These are phyloP conservation scores for Groenewaldozyma sp. DNA, from an alignment of 1,139 yeast genomes.

Conservation along the genomic window DNA sequence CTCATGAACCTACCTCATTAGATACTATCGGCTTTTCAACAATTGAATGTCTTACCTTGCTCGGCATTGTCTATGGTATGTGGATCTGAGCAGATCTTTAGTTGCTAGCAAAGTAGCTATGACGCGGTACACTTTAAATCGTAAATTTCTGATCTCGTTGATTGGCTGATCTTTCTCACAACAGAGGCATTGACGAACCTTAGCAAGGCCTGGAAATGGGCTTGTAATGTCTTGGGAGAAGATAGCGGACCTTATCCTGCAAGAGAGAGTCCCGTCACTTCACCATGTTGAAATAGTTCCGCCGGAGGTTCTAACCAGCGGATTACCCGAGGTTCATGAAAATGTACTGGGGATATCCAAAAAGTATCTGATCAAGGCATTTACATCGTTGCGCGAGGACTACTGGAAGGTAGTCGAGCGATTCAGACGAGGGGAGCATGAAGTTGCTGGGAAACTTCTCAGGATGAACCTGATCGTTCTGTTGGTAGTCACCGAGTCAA, in stretches of 20 bases:
- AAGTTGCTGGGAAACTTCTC: not conserved
- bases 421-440: not conserved
- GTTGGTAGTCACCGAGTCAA: conserved; percentile 29
- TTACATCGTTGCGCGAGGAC: conserved; percentile 10
- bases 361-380: conserved; percentile 14
- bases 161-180: not conserved
- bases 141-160: no score
- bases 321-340: conserved; percentile 14
- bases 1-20: no score
- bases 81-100: no score
- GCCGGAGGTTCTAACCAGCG: conserved; percentile 5
- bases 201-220: no score
- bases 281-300: conserved; percentile 15
- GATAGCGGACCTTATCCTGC: not conserved
- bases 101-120: no score
- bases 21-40: no score
- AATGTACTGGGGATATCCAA: conserved; percentile 25
- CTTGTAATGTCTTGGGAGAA: conserved; percentile 1
- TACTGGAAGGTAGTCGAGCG: conserved; percentile 5
- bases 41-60: no score
- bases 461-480: conserved; percentile 19
- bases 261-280: not conserved
- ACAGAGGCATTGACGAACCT: no score
- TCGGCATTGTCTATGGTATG: no score
- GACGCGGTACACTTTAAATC: no score